Conservation (phyloP, 768 basidiomycete species). For the Tulasnella sp. region DNA sequence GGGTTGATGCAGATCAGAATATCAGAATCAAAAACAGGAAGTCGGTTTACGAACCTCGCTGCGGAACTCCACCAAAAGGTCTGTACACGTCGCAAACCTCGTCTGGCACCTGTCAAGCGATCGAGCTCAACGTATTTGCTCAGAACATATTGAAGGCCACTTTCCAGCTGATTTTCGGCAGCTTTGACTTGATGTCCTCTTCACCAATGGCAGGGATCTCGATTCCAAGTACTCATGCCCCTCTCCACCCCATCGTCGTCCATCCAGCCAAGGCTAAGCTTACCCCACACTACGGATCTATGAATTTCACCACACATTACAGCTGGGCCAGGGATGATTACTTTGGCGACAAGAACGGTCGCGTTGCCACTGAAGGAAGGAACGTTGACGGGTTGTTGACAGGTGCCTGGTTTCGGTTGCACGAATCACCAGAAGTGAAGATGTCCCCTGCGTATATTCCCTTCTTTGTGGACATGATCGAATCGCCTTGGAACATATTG, state of each 20-base stretch:
- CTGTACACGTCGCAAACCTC: too few relatives aligned
- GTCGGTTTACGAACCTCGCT: slow-evolving; percentile 11
- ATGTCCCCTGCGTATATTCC: neutral
- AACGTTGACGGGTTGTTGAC: neutral
- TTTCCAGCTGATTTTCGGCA: neutral
- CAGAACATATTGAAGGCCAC: neutral
- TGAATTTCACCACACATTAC: neutral
- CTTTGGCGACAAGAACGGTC: neutral
- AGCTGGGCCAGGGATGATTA: neutral
- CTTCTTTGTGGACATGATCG: neutral
- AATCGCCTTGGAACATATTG: neutral
- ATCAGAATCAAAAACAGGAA: neutral
- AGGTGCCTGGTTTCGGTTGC: neutral
- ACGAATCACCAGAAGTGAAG: neutral
- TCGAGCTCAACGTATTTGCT: neutral
- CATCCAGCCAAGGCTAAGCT: neutral
- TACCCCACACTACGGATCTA: neutral
- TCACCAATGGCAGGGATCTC: neutral
- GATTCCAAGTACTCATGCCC: neutral
- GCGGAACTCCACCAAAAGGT: slow-evolving; percentile 8
- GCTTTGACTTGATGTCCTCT: neutral
- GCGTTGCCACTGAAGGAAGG: neutral
- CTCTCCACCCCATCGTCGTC: neutral
- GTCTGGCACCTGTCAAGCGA: neutral
- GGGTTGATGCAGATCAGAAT: neutral